Evolutionary conservation across 148 eudicot species (phyloP).

Genomic region (Oxyria digyna): DNA sequence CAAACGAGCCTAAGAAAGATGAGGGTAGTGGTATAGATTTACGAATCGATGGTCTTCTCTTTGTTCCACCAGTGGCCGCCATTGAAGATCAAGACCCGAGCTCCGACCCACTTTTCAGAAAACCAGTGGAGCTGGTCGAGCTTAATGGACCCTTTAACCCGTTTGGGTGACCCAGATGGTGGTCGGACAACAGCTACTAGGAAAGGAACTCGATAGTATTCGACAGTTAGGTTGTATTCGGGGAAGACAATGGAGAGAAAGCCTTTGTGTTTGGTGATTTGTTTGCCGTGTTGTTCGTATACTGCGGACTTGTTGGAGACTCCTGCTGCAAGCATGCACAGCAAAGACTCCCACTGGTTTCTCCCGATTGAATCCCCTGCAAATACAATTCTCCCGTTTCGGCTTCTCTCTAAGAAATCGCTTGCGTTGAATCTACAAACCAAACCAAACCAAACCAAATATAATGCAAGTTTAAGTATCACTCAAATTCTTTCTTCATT

Average conservation of each 20-base stretch:
- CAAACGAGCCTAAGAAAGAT: no score
- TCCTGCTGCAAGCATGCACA: slow-evolving; percentile 57
- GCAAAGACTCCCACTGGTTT: slow-evolving; percentile 69
- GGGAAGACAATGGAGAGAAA: slow-evolving; percentile 40
- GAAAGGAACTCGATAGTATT: slow-evolving; percentile 62
- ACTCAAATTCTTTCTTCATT: no score
- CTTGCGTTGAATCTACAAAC: slow-evolving; percentile 45
- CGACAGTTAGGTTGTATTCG: slow-evolving; percentile 52
- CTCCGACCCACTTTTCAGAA: slow-evolving; percentile 48
- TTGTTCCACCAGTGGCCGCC: slow-evolving; percentile 80
- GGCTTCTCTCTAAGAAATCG: slow-evolving; percentile 39
- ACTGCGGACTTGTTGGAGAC: slow-evolving; percentile 42
- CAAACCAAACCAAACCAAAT: background rate
- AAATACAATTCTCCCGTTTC: slow-evolving; percentile 51
- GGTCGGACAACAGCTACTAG: slow-evolving; percentile 32
- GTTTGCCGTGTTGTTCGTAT: slow-evolving; percentile 43
- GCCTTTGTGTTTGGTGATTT: slow-evolving; percentile 65
- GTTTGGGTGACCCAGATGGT: slow-evolving; percentile 25
- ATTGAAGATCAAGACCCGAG: slow-evolving; percentile 32
- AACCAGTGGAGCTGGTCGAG: slow-evolving; percentile 61
- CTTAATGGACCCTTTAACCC: slow-evolving; percentile 36
- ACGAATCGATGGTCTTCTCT: slow-evolving; percentile 49
- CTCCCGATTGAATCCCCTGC: slow-evolving; percentile 70
- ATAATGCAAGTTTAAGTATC: no score
- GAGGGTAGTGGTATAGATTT: slow-evolving; percentile 5